These are phyloP conservation scores for Fraxinus pennsylvanica DNA, from an alignment of 257 asterid species.

Conservation along the genomic window DNA sequence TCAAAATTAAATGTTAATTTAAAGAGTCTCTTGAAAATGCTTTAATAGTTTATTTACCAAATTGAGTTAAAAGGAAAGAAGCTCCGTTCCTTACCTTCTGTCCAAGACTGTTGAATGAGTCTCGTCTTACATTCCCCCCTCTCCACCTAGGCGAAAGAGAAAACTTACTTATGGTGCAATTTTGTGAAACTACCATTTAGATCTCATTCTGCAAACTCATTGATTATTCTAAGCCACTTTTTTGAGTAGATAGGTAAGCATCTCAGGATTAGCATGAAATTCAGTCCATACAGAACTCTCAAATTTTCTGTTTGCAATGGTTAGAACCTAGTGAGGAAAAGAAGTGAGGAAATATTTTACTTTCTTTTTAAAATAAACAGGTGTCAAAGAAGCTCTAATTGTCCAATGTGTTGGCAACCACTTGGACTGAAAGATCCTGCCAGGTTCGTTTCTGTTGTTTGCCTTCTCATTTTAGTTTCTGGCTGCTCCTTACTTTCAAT, in stretches of 20 bases:
- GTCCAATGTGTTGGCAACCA: constrained; percentile 62
- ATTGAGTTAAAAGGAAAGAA: neutral
- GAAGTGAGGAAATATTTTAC: constrained; percentile 2
- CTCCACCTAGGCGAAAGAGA: too few relatives aligned
- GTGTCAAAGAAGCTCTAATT: constrained; percentile 56
- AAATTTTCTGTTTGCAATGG: constrained; percentile 1
- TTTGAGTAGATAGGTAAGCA: constrained; percentile 6
- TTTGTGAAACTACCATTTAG: neutral
- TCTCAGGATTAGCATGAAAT: constrained; percentile 4
- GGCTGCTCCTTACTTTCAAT: constrained; percentile 8
- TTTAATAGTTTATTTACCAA: neutral
- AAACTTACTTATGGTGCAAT: neutral
- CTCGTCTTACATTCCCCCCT: too few relatives aligned
- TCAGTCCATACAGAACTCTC: neutral
- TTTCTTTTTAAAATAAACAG: constrained; percentile 29
- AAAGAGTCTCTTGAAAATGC: too few relatives aligned
- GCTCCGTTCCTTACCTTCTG: too few relatives aligned
- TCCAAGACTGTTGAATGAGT: too few relatives aligned
- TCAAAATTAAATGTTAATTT: too few relatives aligned
- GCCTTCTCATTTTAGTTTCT: constrained; percentile 14
- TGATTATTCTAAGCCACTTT: neutral
- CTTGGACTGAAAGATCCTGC: constrained; percentile 46
- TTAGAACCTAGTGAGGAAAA: constrained; percentile 13
- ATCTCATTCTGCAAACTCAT: neutral
- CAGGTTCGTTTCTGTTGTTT: constrained; percentile 30